These are phyloP conservation scores for Ceratocystis eucalypticola DNA, from an alignment of 2,329 filamentous ascomycete species.

Conservation along the genomic window DNA sequence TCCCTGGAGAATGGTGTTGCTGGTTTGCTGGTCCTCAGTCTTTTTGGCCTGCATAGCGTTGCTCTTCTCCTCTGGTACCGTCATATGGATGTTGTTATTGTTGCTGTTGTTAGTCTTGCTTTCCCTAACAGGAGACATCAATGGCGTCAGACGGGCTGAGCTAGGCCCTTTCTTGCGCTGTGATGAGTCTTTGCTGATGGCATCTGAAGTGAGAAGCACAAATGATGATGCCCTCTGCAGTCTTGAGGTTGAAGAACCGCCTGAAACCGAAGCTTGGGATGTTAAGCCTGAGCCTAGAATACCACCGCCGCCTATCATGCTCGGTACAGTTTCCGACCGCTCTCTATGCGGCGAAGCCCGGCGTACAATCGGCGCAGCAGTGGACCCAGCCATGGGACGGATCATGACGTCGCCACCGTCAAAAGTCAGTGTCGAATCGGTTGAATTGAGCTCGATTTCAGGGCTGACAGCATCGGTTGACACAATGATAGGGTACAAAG, in stretches of 20 bases:
- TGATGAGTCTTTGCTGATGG: neutral
- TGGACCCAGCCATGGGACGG: slow-evolving; percentile 51
- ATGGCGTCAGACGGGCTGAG: slow-evolving; percentile 48
- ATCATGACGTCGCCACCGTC: slow-evolving; percentile 77
- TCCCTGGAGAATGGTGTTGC: slow-evolving; percentile 59
- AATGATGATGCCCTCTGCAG: slow-evolving; percentile 80
- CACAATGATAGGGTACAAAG: slow-evolving; percentile 77
- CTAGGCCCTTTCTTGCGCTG: slow-evolving; percentile 30
- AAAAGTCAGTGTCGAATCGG: slow-evolving; percentile 68
- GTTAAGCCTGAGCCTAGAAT: neutral
- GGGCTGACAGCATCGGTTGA: slow-evolving; percentile 72
- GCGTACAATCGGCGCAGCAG: slow-evolving; percentile 56
- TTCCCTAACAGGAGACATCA: slow-evolving; percentile 34
- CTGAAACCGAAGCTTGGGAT: slow-evolving; percentile 1
- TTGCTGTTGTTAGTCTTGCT: neutral
- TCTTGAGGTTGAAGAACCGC: slow-evolving; percentile 31
- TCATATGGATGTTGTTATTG: neutral
- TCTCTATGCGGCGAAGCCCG: slow-evolving; percentile 38
- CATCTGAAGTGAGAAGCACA: slow-evolving; percentile 60
- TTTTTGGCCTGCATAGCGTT: slow-evolving; percentile 19
- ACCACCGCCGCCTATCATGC: neutral
- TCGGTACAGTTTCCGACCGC: slow-evolving; percentile 35
- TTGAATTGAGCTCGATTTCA: slow-evolving; percentile 74
- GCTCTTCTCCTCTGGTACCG: neutral
- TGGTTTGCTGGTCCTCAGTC: slow-evolving; percentile 41